Evolutionary conservation across 176 grass and related monocot species (phyloP).

Genomic region (Carex scoparia): DNA sequence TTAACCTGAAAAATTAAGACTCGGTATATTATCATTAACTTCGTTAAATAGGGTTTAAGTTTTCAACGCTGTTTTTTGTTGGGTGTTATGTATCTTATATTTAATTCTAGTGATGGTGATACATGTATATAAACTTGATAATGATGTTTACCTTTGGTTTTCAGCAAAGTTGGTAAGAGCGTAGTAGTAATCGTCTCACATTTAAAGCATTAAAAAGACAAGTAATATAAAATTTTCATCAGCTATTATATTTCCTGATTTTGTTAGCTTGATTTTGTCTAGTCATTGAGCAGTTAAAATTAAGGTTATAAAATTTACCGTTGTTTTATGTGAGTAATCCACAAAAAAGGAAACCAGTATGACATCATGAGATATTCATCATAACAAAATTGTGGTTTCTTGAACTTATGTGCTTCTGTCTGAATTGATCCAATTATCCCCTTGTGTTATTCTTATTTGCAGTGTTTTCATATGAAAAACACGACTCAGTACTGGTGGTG

Average conservation of each 20-base stretch:
- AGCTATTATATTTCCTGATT: neutral
- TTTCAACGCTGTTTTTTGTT: too few relatives aligned
- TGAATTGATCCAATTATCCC: neutral
- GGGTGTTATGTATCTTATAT: too few relatives aligned
- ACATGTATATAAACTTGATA: too few relatives aligned
- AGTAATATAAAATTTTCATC: neutral
- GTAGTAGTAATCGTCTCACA: neutral
- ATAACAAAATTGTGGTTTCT: neutral
- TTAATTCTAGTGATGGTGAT: too few relatives aligned
- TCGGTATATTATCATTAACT: too few relatives aligned
- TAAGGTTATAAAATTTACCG: neutral
- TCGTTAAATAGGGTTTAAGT: too few relatives aligned
- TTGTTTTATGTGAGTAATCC: too few relatives aligned
- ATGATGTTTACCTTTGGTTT: neutral
- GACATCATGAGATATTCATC: neutral
- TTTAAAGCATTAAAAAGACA: neutral
- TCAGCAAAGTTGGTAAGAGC: neutral
- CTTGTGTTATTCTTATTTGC: neutral
- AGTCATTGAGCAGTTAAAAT: neutral
- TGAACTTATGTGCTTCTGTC: neutral
- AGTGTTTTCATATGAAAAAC: constrained; percentile 62
- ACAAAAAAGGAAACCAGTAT: neutral
- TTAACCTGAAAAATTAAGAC: too few relatives aligned
- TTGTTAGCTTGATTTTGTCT: neutral
- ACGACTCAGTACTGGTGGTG: constrained; percentile 48